Base-by-base conservation (phyloP, 2,329 filamentous ascomycete species). In the Epichloe baconii region DNA sequence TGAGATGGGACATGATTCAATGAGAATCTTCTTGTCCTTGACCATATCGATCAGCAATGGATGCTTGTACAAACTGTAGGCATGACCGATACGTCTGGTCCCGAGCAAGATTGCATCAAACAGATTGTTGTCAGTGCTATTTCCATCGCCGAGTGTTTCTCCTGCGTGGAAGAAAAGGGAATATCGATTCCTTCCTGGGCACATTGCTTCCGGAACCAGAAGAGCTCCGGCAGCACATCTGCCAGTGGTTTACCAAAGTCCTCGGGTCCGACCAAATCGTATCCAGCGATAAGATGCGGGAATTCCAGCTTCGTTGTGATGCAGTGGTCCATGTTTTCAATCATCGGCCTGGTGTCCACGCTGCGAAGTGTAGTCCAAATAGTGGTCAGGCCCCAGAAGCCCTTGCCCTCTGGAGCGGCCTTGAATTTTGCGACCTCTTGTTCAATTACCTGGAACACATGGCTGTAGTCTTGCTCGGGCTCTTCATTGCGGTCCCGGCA, bases 91-190 rank as follows among this genome's bases (percentile, higher is more conserved):
- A 53, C 93, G 80, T 49, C 91, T 76, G 0, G 89, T 91, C 3
- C 89, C 90, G 5, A 97, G 77, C 8, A 96, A 71, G 14, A 97
- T 77, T 0, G 89, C 89, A 64, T 96, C 90, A 64, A 89, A 95
- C 3, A 97, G 76, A 66, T 96, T 96, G 54, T 70, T 61, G 61
- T 96, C 90, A 0, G 85, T 84, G 19, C 74, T 75, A 58, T 82
- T 83, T 31, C 88, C 89, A 54, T 74, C 70, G 23, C 88, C 88
- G 0, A 95, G 79, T 36, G 82, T 88, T 68, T 96, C 90, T 56
- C 90, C 91, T 0, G 91, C 90, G 65, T 96, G 90, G 71, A 97
- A 94, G 73, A 95, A 95, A 96, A 95, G 1, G 91, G 91, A 10
- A 98, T 82, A 47, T 88, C 80, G 38, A 96, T 78, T 2, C 78